These are phyloP conservation scores for Pichia manshurica DNA, from an alignment of 805 yeast genomes.

Conservation along the genomic window DNA sequence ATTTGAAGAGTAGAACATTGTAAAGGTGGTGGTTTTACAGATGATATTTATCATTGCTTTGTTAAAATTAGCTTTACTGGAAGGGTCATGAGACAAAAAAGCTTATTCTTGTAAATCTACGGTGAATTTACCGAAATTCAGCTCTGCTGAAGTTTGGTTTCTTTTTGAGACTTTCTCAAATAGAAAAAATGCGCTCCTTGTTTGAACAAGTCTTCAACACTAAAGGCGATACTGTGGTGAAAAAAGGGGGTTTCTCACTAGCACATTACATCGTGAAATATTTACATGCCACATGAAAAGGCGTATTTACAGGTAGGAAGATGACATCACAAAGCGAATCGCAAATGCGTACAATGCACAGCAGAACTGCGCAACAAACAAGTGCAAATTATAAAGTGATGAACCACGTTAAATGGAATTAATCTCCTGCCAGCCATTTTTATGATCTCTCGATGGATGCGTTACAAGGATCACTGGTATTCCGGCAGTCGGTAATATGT, in stretches of 20 bases:
- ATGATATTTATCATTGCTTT: no score
- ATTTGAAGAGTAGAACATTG: neutral
- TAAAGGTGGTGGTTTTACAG: neutral
- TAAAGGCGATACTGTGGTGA: no score
- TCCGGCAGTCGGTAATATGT: conserved; percentile 35
- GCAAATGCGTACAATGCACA: conserved; percentile 13
- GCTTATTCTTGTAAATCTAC: no score
- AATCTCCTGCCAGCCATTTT: conserved; percentile 39
- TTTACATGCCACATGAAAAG: no score
- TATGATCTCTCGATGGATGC: conserved; percentile 31
- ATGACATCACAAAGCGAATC: conserved; percentile 32
- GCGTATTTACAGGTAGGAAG: neutral
- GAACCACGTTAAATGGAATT: conserved; percentile 4
- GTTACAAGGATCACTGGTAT: conserved; percentile 34
- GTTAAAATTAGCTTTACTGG: no score
- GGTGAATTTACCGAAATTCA: no score
- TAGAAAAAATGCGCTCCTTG: no score
- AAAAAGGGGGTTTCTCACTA: neutral
- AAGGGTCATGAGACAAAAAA: no score
- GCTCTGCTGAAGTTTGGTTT: no score
- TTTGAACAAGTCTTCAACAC: no score
- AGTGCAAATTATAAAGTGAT: conserved; percentile 27
- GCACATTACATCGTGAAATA: neutral
- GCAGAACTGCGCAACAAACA: neutral
- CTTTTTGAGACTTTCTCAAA: no score